Conservation (phyloP, 345 rosid genomes). For the Abelmoschus esculentus region DNA sequence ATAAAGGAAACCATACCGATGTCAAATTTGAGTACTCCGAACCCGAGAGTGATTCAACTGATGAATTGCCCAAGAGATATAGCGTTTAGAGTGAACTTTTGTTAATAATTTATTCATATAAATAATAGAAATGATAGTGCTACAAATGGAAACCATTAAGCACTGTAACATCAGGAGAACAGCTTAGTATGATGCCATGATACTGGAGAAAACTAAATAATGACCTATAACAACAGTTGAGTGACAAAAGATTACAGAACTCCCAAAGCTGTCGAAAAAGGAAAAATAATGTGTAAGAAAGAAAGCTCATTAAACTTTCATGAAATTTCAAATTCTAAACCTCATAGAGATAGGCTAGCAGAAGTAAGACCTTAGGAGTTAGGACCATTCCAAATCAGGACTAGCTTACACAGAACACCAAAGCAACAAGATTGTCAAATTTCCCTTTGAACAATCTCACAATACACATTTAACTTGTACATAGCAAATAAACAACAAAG, state of each 20-base stretch:
- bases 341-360: neutral
- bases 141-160: neutral
- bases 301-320: neutral
- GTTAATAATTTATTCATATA: neutral
- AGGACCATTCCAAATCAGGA: neutral
- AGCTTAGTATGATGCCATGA: conserved; percentile 1
- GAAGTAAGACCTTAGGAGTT: neutral
- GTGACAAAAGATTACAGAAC: neutral
- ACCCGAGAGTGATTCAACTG: conserved; percentile 83
- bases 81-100: conserved; percentile 33
- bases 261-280: neutral
- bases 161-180: neutral
- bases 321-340: neutral
- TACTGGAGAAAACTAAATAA: neutral
- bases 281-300: neutral
- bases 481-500: neutral
- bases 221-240: neutral
- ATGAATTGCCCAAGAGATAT: conserved; percentile 69
- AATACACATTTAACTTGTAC: neutral
- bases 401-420: neutral
- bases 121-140: neutral
- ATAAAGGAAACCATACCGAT: conserved; percentile 69
- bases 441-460: neutral
- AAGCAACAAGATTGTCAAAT: too few relatives aligned
- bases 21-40: conserved; percentile 91